Base-by-base conservation (phyloP, 2,329 filamentous ascomycete species). In the Pleurostoma richardsiae region DNA sequence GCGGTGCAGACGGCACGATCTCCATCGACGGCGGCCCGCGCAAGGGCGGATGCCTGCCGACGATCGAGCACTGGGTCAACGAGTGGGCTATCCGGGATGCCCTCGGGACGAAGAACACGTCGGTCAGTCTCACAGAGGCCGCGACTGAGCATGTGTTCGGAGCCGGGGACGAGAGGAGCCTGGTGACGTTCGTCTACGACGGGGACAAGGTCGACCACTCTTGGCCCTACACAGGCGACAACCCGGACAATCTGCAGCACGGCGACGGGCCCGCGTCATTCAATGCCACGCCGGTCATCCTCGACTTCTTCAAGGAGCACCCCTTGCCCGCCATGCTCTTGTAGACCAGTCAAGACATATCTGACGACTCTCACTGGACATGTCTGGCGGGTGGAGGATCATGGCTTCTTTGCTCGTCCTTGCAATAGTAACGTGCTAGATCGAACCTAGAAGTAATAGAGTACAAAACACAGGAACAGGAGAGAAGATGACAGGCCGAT, bases 1-100 rank as follows among this genome's bases (percentile, higher is more conserved):
- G 75, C n/a, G 67, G 65, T 3, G 62, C 53, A 3, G 76, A 79
- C 54, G 60, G 51, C 3, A 73, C 66, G 0, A 75, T 79, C 31
- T 52, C 59, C 1, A 78, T 76, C 49, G 48, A 56, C 3, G 74
- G 74, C 2, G 69, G 66, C 2, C 29, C 48, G 3, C 65, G 71
- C 3, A 63, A 66, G 3, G 66, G 66, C 2, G 70, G 69, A 0
- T 68, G 65, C 43, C 51, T 76, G 41, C 74, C 74, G 1, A 52
- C 68, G 0, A 71, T 79, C 31, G 60, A 65, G 26, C 58, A 66
- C 38, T 72, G 65, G 58, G 58, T 66, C 1, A 45, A 47, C 3
- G 56, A 60, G 52, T 76, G 72, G 73, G 64, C 61, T 5, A 36
- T 40, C 19, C 51, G 66, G 4, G 59, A 69, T 33, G 56, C 52